Base-by-base conservation (phyloP, 306 rosid species). In the Castanea mollissima region DNA sequence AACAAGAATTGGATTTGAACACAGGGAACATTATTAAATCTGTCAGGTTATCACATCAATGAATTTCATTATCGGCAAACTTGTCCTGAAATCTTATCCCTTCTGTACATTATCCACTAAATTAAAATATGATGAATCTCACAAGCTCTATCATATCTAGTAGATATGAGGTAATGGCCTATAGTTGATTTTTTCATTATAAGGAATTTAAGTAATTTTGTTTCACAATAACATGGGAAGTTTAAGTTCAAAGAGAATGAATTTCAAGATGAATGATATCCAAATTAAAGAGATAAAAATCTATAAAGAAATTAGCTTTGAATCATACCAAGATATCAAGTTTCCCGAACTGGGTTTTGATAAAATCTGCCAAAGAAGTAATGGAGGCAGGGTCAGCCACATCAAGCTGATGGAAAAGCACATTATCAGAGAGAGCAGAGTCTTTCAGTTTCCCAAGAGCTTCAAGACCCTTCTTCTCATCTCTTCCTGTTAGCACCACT, bases 401-500 rank as follows among this genome's bases (percentile, higher is more conserved):
- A 51, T 72, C 76, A 49, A 72, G 76, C 62, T 27, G 46, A 72
- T 52, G 76, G 29, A 72, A 72, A 52, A 46, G 13, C n/a, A 72
- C 76, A 6, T 14, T 20, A 55, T 49, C 76, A 23, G 76, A 72
- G 14, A 49, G 25, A 72, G 60, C 76, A 5, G 20, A 5, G 31
- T 73, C 21, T 16, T 74, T 31, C 23, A 84, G 77, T n/a, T 73
- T 84, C 11, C 67, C 71, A 59, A 84, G 70, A 68, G 82, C 87
- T 52, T 77, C 77, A 68, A 69, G 69, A 27, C 87, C 87, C 54
- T 70, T 80, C 77, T 84, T 77, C 71, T 84, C 85, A 74, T 84
- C 85, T 63, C 87, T 84, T 56, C 85, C 82, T 35, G 85, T 84
- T 5, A 84, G 58, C 56, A 84, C 74, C 74, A 84, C 85, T 9